Evolutionary conservation across 2,329 filamentous ascomycete genomes (phyloP).

Genomic region (Intubia oerlemansii): DNA sequence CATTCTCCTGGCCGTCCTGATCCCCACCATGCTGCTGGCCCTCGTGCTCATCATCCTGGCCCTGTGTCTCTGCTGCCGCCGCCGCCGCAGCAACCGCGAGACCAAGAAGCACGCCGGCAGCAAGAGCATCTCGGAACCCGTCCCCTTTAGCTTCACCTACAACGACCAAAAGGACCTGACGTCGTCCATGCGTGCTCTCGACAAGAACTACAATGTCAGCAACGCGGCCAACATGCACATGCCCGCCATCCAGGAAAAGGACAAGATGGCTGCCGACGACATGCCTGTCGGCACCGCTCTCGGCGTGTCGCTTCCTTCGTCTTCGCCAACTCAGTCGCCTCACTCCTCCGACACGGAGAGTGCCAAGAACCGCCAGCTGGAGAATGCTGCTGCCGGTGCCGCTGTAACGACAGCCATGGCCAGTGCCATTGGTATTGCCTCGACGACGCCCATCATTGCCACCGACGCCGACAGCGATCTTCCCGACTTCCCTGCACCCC

Average conservation of each 20-base stretch:
- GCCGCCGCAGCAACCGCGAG: constrained; percentile 12
- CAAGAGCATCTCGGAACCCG: constrained; percentile 13
- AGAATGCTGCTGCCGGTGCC: too few species aligned
- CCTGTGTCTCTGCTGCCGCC: constrained; percentile 7
- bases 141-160: constrained; percentile 12
- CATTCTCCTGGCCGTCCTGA: constrained; percentile 21
- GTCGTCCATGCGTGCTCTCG: constrained; percentile 6
- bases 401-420: too few species aligned
- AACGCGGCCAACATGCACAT: constrained; percentile 1
- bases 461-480: constrained; percentile 2
- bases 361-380: too few species aligned
- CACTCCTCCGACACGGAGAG: neutral
- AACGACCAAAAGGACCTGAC: constrained; percentile 8
- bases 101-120: constrained; percentile 9
- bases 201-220: constrained; percentile 6
- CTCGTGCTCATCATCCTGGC: constrained; percentile 13
- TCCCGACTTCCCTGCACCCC: constrained; percentile 6
- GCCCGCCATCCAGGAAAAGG: constrained; percentile 1
- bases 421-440: too few species aligned
- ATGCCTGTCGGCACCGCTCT: constrained; percentile 2
- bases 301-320: neutral
- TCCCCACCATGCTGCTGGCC: constrained; percentile 19
- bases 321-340: too few species aligned
- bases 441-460: neutral
- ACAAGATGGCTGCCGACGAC: neutral